Evolutionary conservation across 257 asterid genomes (phyloP).

Genomic region (Mitragyna speciosa): DNA sequence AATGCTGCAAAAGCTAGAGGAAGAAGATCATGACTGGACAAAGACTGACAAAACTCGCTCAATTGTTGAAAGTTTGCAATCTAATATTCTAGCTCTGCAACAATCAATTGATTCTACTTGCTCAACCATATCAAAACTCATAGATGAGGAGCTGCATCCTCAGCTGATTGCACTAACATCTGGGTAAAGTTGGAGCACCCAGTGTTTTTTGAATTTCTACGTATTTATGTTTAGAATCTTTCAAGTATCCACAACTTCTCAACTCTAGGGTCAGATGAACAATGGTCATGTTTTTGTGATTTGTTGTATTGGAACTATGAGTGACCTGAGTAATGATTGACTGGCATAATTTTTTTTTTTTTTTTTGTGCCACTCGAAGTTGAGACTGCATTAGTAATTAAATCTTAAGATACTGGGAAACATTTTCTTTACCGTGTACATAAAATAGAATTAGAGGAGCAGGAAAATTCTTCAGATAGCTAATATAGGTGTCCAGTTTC

Average conservation of each 20-base stretch:
- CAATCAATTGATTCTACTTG: constrained; percentile 55
- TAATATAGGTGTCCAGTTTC: background rate
- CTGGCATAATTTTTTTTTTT: no score
- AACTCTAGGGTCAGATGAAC: background rate
- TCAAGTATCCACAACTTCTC: no score
- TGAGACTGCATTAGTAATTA: no score
- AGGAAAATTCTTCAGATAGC: background rate
- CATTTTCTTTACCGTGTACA: background rate
- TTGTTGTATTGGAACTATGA: no score
- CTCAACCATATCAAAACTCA: constrained; percentile 50
- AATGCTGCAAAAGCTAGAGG: constrained; percentile 62
- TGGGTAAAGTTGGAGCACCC: constrained; percentile 45
- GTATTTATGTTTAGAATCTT: background rate
- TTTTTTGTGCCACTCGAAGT: no score
- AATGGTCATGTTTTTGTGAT: background rate
- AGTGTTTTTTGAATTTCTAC: background rate
- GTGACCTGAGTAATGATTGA: background rate
- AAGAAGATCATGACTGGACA: constrained; percentile 54
- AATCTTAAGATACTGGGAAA: background rate
- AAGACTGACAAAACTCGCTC: constrained; percentile 61
- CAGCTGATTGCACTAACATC: constrained; percentile 70
- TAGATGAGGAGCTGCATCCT: constrained; percentile 68
- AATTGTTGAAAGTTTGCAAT: constrained; percentile 53
- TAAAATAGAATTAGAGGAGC: no score
- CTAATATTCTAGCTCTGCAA: constrained; percentile 53